Conservation (phyloP, 345 rosid genomes). For the Boechera retrofracta region DNA sequence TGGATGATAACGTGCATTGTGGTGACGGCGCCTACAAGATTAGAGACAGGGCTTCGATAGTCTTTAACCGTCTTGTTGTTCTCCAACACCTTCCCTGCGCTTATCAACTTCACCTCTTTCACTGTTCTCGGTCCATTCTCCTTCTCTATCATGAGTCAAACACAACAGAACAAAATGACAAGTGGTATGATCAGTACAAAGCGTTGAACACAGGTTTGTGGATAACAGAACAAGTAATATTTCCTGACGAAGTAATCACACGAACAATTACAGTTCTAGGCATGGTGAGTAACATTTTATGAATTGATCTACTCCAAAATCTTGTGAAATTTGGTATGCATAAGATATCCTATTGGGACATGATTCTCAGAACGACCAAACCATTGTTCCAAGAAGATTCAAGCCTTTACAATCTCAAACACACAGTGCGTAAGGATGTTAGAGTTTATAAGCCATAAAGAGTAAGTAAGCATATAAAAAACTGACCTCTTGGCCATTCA, state of each 20-base stretch:
- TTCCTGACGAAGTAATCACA: not conserved
- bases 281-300: conserved; percentile 1
- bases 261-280: not conserved
- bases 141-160: conserved; percentile 58
- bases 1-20: conserved; percentile 98
- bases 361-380: conserved; percentile 15
- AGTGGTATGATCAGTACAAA: conserved; percentile 15
- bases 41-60: conserved; percentile 82
- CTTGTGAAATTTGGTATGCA: not conserved
- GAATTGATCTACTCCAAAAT: not conserved
- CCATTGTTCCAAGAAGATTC: conserved; percentile 11
- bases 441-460: not conserved
- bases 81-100: conserved; percentile 92
- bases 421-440: not conserved
- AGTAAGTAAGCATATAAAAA: conserved; percentile 9
- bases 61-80: conserved; percentile 81
- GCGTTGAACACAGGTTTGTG: not conserved
- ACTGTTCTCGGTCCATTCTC: conserved; percentile 88
- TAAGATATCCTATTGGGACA: not conserved
- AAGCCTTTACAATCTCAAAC: conserved; percentile 2
- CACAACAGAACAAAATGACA: conserved; percentile 21
- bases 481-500: conserved; percentile 95
- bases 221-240: not conserved
- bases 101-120: conserved; percentile 89
- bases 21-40: conserved; percentile 82